Evolutionary conservation across 768 basidiomycete genomes (phyloP).

Genomic region (Podaxis sp.): DNA sequence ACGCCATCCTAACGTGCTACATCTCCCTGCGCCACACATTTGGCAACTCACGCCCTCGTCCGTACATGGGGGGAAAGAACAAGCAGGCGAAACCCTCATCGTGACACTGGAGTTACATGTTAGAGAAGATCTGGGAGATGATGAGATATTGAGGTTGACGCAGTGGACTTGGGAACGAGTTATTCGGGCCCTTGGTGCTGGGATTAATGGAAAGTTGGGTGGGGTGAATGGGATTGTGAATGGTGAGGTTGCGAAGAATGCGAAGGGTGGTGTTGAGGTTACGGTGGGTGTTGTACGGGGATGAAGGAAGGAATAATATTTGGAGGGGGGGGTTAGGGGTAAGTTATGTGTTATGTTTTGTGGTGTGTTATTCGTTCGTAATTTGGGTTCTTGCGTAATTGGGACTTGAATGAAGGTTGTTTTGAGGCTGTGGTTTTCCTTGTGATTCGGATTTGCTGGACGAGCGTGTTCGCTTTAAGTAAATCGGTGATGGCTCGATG

Average conservation of each 20-base stretch:
- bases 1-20: slow-evolving; percentile 76
- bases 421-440: neutral
- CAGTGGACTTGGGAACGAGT: slow-evolving; percentile 73
- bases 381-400: neutral
- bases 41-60: slow-evolving; percentile 70
- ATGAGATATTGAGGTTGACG: slow-evolving; percentile 67
- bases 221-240: slow-evolving; percentile 68
- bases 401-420: neutral
- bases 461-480: too few species aligned
- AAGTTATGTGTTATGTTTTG: neutral
- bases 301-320: slow-evolving; percentile 19
- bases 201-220: slow-evolving; percentile 32
- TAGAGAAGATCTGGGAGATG: slow-evolving; percentile 56
- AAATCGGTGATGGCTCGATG: too few species aligned
- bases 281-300: slow-evolving; percentile 72
- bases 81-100: slow-evolving; percentile 40
- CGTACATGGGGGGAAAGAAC: neutral
- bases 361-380: neutral
- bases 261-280: slow-evolving; percentile 48
- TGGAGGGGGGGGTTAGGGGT: neutral
- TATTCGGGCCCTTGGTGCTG: slow-evolving; percentile 43
- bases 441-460: neutral
- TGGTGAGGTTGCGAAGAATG: slow-evolving; percentile 46
- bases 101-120: slow-evolving; percentile 83
- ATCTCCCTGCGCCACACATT: slow-evolving; percentile 81